Evolutionary conservation across 176 grass and related monocot species (phyloP).

Genomic region (Eleusine coracana): DNA sequence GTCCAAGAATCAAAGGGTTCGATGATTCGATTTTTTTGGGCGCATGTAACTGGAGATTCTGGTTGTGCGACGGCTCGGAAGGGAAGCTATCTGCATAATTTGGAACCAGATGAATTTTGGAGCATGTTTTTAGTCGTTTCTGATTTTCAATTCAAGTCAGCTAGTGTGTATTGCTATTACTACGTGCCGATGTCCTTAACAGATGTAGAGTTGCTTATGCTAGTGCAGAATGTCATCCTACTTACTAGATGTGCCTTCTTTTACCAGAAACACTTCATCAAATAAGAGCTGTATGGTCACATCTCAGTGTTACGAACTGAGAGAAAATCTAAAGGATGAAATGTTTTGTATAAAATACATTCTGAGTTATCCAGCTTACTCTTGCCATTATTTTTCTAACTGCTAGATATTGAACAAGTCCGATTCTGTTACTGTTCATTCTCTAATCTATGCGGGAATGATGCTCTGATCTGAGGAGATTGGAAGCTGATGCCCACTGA

Average conservation of each 20-base stretch:
- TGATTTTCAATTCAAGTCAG: conserved; percentile 2
- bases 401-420: background rate
- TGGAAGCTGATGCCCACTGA: conserved; percentile 15
- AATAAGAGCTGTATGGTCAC: background rate
- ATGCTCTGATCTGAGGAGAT: conserved; percentile 1
- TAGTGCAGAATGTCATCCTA: background rate
- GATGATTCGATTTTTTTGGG: background rate
- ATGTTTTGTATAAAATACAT: background rate
- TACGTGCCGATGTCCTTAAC: conserved; percentile 23
- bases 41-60: conserved; percentile 11
- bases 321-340: background rate
- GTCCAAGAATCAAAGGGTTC: conserved; percentile 12
- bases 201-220: conserved; percentile 24
- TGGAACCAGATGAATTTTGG: conserved; percentile 20
- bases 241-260: background rate
- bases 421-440: background rate
- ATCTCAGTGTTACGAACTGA: background rate
- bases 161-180: background rate
- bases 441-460: background rate
- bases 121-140: conserved; percentile 14
- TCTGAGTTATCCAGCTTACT: background rate
- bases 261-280: conserved; percentile 7
- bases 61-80: background rate
- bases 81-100: background rate
- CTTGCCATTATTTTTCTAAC: background rate